These are phyloP conservation scores for Trapa incisa DNA, from an alignment of 345 rosid species.

Conservation along the genomic window DNA sequence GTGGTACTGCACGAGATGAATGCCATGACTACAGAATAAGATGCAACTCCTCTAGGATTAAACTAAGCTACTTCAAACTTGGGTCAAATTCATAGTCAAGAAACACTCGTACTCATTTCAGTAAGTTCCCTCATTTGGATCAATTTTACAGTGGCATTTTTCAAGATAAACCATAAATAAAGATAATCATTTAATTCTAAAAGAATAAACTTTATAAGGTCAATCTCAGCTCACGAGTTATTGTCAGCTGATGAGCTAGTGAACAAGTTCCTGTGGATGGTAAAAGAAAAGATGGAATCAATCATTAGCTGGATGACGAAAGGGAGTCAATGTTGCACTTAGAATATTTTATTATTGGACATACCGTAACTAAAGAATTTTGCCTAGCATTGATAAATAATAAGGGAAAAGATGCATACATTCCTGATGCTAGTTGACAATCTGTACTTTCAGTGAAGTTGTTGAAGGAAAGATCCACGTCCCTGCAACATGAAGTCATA, in stretches of 20 bases:
- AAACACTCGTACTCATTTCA: background rate
- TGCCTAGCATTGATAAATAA: background rate
- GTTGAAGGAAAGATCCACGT: conserved; percentile 25
- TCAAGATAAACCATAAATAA: background rate
- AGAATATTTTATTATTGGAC: no score
- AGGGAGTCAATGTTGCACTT: background rate
- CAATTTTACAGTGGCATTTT: background rate
- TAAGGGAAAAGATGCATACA: conserved; percentile 13
- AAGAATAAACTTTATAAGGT: background rate
- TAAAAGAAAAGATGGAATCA: background rate
- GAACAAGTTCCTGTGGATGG: conserved; percentile 27
- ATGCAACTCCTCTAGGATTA: no score
- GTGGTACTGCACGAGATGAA: background rate
- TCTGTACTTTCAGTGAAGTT: conserved; percentile 8
- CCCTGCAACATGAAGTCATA: conserved; percentile 11
- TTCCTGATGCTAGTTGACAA: conserved; percentile 5
- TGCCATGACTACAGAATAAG: background rate
- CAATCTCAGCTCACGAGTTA: conserved; percentile 10
- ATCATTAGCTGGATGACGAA: background rate
- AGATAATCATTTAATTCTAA: background rate
- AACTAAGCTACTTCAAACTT: background rate
- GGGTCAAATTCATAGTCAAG: background rate
- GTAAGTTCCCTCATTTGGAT: background rate
- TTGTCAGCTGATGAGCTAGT: conserved; percentile 18
- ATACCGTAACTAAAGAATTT: background rate